phyloP scores from a whole-genome alignment of 345 rosid species.

The Euphorbia pulcherrima region DNA sequence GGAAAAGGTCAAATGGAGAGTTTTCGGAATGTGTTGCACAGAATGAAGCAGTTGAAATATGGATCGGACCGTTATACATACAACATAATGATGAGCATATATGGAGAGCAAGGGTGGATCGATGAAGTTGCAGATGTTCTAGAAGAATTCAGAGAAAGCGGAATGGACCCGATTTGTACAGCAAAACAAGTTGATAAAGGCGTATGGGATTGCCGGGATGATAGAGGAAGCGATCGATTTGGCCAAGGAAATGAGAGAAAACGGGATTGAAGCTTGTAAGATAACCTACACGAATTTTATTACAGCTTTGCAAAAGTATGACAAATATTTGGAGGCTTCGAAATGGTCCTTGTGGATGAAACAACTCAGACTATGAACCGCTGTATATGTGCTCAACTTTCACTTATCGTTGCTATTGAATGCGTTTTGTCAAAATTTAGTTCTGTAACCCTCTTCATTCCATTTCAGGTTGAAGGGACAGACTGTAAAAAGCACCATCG shows the following conservation, averaged over 20 bases:
- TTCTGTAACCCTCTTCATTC: too few relatives aligned
- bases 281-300: slow-evolving; percentile 70
- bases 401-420: too few relatives aligned
- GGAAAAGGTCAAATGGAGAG: slow-evolving; percentile 78
- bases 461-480: too few relatives aligned
- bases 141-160: slow-evolving; percentile 55
- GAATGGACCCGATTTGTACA: slow-evolving; percentile 66
- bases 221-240: slow-evolving; percentile 76
- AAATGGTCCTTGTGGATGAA: slow-evolving; percentile 98
- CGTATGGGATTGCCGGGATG: slow-evolving; percentile 92
- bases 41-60: slow-evolving; percentile 57
- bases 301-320: slow-evolving; percentile 65
- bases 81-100: slow-evolving; percentile 83
- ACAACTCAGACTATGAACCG: slow-evolving; percentile 57
- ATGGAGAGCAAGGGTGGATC: slow-evolving; percentile 78
- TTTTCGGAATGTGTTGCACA: slow-evolving; percentile 59
- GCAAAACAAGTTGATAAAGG: slow-evolving; percentile 90
- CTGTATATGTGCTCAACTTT: too few relatives aligned
- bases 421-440: too few relatives aligned
- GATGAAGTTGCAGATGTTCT: slow-evolving; percentile 62
- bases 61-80: slow-evolving; percentile 62
- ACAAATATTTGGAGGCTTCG: slow-evolving; percentile 75
- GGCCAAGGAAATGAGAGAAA: slow-evolving; percentile 76
- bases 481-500: too few relatives aligned
- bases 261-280: slow-evolving; percentile 64